Evolutionary conservation across 2,329 filamentous ascomycete genomes (phyloP), one percentile per base, ranked within the genome.

Genomic region (Aurifilum marmelostoma): DNA sequence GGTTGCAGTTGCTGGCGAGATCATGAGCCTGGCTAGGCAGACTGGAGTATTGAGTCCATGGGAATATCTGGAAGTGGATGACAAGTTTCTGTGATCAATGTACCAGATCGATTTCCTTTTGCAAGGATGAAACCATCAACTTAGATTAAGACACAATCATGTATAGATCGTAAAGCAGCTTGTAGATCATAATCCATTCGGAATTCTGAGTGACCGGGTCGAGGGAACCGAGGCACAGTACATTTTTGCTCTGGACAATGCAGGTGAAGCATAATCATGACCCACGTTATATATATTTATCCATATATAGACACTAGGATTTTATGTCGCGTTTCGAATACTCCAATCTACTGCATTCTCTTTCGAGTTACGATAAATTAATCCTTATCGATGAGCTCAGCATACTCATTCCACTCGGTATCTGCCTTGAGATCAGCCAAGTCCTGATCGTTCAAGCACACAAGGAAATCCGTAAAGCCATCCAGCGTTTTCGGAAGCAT

Each of bases 361-460:
- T n/a, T n/a, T n/a, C n/a, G n/a, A n/a, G n/a, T n/a, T n/a, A n/a
- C n/a, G n/a, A n/a, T n/a, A n/a, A n/a, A n/a, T 56, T 11, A 56
- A 32, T 56, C 52, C 14, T 32, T 32, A 24, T 56, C 59, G 6
- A 61, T 61, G 21, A 61, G 39, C 32, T 61, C 59, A 7, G 59
- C 59, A 39, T 61, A 61, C 4, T 21, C 14, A 39, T 41, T 61
- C 59, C 59, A 61, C 5, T 61, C 59, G 24, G 32, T 32, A 41
- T 61, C 59, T 16, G 21, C 21, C 59, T 61, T 61, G 3, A 61
- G 18, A 9, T 41, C 59, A 14, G 32, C 59, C 59, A 61, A 27
- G 32, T 61, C 59, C 24, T 37, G 32, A 12, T 61, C 59, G 34
- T 41, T 61, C 59, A 61, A 12, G 11, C 59, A 61, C 3, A 61